Evolutionary conservation across 371 early-diverging fungal genomes (phyloP).

Genomic region (Thermomucor indicae-seudaticae): DNA sequence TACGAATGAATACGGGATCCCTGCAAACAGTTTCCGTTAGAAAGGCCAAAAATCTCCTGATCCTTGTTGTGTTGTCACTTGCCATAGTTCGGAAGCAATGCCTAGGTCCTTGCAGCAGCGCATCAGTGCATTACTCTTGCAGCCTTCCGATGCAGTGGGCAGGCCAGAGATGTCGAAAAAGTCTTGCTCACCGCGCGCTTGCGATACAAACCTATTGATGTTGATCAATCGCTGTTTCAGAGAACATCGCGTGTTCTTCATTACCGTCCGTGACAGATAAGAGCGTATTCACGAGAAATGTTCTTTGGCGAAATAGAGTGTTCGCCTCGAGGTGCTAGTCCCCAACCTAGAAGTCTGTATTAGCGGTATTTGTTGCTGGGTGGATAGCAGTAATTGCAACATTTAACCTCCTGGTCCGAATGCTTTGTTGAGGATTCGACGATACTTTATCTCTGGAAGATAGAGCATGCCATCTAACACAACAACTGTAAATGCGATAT

Average conservation of each 20-base stretch:
- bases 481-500: no score
- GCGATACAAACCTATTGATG: constrained; percentile 68
- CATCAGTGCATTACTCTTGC: constrained; percentile 93
- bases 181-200: constrained; percentile 96
- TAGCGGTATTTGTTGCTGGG: constrained; percentile 44
- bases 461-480: constrained; percentile 83
- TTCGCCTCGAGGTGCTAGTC: constrained; percentile 89
- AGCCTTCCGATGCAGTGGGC: constrained; percentile 90
- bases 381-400: constrained; percentile 24
- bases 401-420: constrained; percentile 92
- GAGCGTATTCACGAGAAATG: constrained; percentile 90
- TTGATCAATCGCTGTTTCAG: no score
- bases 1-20: constrained; percentile 86
- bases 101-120: constrained; percentile 98
- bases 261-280: constrained; percentile 81
- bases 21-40: constrained; percentile 21
- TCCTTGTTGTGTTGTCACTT: constrained; percentile 1
- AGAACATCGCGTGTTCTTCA: neutral
- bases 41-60: no score
- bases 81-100: constrained; percentile 91
- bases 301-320: constrained; percentile 76
- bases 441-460: constrained; percentile 95
- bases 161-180: constrained; percentile 73
- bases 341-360: constrained; percentile 75
- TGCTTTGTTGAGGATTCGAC: constrained; percentile 88